A percentile compares a stretch with the other conserved stretches of the same genome.
phyloP scores from a whole-genome alignment of 2,329 filamentous ascomycete genomes.

The Cladophialophora yegresii region DNA sequence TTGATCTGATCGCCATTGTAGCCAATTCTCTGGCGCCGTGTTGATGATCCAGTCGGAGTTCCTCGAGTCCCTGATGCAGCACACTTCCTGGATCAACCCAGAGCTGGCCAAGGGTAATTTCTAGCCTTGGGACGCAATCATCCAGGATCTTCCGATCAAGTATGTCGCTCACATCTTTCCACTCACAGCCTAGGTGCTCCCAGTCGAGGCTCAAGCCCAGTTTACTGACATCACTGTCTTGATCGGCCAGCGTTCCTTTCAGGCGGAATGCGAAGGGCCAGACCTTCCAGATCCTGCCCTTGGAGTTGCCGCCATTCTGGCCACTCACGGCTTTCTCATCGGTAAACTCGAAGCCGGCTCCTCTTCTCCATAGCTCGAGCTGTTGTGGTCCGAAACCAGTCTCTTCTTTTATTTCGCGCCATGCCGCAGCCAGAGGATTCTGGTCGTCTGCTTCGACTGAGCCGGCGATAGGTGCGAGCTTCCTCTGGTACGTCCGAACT shows the following conservation, averaged over 20 bases:
- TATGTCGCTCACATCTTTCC: conserved; percentile 58
- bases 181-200: conserved; percentile 63
- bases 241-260: conserved; percentile 19
- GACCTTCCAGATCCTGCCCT: conserved; percentile 55
- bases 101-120: conserved; percentile 60
- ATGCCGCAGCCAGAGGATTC: conserved; percentile 59
- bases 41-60: conserved; percentile 58
- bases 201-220: conserved; percentile 59
- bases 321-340: conserved; percentile 52
- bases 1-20: conserved; percentile 52
- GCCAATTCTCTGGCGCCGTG: conserved; percentile 64
- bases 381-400: conserved; percentile 55
- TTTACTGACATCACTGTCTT: conserved; percentile 45
- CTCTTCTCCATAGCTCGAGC: conserved; percentile 57
- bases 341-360: conserved; percentile 60
- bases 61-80: conserved; percentile 47
- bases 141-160: conserved; percentile 43
- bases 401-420: conserved; percentile 65
- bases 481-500: conserved; percentile 62
- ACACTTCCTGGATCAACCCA: conserved; percentile 57
- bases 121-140: conserved; percentile 59
- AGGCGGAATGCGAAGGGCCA: conserved; percentile 60
- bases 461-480: conserved; percentile 64
- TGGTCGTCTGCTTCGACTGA: conserved; percentile 58
- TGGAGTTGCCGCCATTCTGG: conserved; percentile 12